Evolutionary conservation across 306 rosid genomes (phyloP), one percentile per base, ranked within the genome.

Genomic region (Lagenaria siceraria): DNA sequence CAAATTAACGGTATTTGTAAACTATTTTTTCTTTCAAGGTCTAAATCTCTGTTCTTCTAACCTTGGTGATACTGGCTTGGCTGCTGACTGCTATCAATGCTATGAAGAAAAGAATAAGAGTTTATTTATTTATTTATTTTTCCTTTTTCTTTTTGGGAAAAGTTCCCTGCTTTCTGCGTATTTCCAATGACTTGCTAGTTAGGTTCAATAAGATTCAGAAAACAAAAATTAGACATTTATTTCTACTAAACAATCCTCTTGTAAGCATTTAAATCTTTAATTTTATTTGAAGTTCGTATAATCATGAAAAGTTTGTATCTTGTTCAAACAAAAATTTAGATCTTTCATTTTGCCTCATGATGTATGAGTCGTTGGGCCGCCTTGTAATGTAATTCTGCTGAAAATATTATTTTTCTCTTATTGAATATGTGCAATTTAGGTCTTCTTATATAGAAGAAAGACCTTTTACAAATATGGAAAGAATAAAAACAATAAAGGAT

Each of bases 1-100:
- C 87, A 81, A 78, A 85, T 92, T 49, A 83, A 83, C 79, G 97
- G 97, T 70, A 70, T 14, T 46, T 91, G 82, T 59, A 48, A 73
- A 33, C 42, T 78, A 29, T 40, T 10, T 77, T 42, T 48, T 22
- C 40, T 77, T 54, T 76, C 69, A 31, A 60, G 48, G 66, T 54
- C 33, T 8, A 25, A 5, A 48, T 46, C 36, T 82, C 78, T 81
- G 75, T 82, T 75, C 17, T 60, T 19, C 4, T 78, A 63, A 17
- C 54, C 51, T 21, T 22, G 75, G 51, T 70, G 15, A 25, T 43
- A 73, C 10, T 31, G 77, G 33, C n/a, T 68, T 21, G 61, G 77
- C 29, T 73, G 60, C 25, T 49, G 9, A 25, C 24, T 68, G 35
- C 54, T 19, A 68, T 21, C 25, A 40, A 68, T 68, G 54, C 35